These are phyloP conservation scores for Rhytidhysteron rufulum DNA, from an alignment of 2,329 filamentous ascomycete genomes.

Conservation along the genomic window DNA sequence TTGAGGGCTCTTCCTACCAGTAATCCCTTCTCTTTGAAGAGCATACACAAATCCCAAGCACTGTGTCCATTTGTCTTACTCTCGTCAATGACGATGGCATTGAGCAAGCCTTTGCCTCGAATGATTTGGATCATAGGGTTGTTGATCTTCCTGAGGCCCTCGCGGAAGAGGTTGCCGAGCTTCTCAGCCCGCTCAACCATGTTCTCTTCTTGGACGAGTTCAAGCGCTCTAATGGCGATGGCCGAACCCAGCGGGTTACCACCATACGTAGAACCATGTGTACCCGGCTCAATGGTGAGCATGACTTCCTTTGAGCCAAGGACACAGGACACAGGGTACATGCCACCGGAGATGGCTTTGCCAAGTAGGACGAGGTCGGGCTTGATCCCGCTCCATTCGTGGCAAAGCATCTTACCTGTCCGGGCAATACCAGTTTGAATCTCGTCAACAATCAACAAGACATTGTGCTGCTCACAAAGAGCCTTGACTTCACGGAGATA, in stretches of 20 bases:
- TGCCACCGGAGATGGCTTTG: conserved; percentile 96
- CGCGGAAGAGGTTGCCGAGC: conserved; percentile 78
- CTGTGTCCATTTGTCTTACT: conserved; percentile 76
- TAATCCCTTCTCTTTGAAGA: conserved; percentile 92
- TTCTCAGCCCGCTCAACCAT: conserved; percentile 78
- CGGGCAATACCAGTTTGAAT: conserved; percentile 97
- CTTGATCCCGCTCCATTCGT: conserved; percentile 92
- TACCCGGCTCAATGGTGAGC: conserved; percentile 93
- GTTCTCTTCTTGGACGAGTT: conserved; percentile 88
- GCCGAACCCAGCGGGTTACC: conserved; percentile 95
- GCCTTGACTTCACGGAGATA: conserved; percentile 78
- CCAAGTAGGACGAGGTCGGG: conserved; percentile 92
- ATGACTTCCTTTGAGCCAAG: conserved; percentile 86
- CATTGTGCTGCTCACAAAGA: conserved; percentile 92
- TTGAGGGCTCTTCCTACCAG: conserved; percentile 62
- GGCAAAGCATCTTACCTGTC: conserved; percentile 89
- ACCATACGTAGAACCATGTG: conserved; percentile 97
- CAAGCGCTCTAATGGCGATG: conserved; percentile 89
- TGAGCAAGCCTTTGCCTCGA: conserved; percentile 88
- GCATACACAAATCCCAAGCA: conserved; percentile 93
- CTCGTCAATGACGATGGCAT: conserved; percentile 96
- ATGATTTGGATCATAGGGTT: conserved; percentile 78
- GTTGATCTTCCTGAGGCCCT: conserved; percentile 70
- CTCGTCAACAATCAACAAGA: conserved; percentile 94
- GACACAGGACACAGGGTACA: conserved; percentile 98